Percentiles rank a stretch among this genome's conserved stretches.
Conservation (phyloP, 768 basidiomycete genomes). For the Leccinum incarnatum region DNA sequence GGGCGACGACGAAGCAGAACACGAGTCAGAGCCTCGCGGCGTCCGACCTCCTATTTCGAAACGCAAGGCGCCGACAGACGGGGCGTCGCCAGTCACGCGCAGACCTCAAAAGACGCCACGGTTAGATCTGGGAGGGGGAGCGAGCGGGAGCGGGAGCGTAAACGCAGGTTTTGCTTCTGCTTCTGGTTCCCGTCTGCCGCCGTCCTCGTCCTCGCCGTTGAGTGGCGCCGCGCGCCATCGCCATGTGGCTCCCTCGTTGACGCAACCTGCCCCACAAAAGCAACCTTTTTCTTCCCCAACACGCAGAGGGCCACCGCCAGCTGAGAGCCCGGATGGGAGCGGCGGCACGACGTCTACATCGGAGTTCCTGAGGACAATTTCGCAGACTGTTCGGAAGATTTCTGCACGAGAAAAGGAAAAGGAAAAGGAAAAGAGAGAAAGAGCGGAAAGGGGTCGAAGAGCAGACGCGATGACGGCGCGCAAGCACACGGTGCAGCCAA, state of each 20-base stretch:
- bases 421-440: not conserved
- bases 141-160: not conserved
- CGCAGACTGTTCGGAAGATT: constrained; percentile 14
- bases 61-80: constrained; percentile 24
- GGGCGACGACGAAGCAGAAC: constrained; percentile 21
- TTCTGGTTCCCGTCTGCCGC: not conserved
- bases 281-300: too few species aligned
- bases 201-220: not conserved
- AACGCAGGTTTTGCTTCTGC: not conserved
- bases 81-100: constrained; percentile 2
- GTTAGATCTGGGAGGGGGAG: constrained; percentile 7
- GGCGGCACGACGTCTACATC: constrained; percentile 14
- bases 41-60: constrained; percentile 18
- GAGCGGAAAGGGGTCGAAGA: not conserved
- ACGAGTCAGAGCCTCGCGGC: not conserved
- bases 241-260: not conserved
- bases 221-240: not conserved
- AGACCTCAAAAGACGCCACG: constrained; percentile 22
- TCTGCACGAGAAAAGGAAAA: constrained; percentile 8
- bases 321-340: not conserved
- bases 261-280: constrained; percentile 9
- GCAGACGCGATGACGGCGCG: constrained; percentile 7
- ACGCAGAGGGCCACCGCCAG: not conserved
- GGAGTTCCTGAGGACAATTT: constrained; percentile 14
- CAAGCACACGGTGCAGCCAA: constrained; percentile 10